phyloP scores from a whole-genome alignment of 2,329 filamentous ascomycete species.

The Ophiostoma himal-ulmi region DNA sequence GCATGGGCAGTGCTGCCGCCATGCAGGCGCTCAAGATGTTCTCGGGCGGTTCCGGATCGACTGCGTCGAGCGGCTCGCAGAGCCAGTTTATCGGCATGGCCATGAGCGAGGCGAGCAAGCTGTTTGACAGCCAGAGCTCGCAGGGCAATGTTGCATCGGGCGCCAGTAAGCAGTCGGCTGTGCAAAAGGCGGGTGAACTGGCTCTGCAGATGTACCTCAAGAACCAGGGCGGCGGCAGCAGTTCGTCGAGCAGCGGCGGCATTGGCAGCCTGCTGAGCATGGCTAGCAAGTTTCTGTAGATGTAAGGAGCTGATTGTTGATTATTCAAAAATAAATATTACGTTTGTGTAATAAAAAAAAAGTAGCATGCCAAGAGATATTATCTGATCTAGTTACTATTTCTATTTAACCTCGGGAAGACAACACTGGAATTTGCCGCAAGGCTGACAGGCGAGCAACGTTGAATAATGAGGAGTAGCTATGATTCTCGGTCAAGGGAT shows the following conservation, averaged over 20 bases:
- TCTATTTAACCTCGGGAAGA: background rate
- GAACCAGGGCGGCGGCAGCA: conserved; percentile 52
- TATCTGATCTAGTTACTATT: background rate
- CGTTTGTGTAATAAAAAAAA: background rate
- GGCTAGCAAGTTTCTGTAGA: conserved; percentile 44
- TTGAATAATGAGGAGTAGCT: background rate
- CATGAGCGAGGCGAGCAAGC: conserved; percentile 79
- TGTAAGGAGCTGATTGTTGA: background rate
- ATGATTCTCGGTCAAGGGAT: background rate
- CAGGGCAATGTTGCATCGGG: conserved; percentile 49
- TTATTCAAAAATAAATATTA: background rate
- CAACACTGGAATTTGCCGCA: background rate
- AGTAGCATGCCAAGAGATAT: background rate
- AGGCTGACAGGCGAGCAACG: background rate
- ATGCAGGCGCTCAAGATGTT: conserved; percentile 81
- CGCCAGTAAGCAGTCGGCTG: conserved; percentile 71
- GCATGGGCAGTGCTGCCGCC: conserved; percentile 66
- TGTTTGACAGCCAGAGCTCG: conserved; percentile 55
- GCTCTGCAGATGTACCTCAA: conserved; percentile 90
- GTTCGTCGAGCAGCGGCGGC: conserved; percentile 43
- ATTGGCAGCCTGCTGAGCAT: conserved; percentile 39
- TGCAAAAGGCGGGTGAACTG: conserved; percentile 76
- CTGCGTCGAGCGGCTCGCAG: conserved; percentile 54
- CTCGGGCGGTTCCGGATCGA: conserved; percentile 33
- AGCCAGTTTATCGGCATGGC: conserved; percentile 78